Evolutionary conservation across 192 early-diverging fungal species (phyloP), one percentile per base, ranked within the genome.

Genomic region (Coemansia sp.): DNA sequence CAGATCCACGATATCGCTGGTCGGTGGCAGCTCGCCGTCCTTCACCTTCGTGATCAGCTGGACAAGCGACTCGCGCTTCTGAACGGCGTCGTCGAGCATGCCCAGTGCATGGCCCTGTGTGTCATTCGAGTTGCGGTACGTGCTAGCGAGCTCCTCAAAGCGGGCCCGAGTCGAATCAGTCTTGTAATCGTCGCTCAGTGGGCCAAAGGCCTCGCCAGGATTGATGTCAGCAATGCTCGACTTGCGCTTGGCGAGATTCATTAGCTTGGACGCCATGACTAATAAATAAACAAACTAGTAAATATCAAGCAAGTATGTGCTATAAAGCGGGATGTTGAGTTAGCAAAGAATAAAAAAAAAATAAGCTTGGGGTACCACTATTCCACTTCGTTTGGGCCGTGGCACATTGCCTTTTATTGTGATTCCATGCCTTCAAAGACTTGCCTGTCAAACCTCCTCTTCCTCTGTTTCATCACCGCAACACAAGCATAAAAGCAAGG

Each of bases 61-160:
- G 44, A 76, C 23, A 17, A 82, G 15, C 29, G 70, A 70, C 10
- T 62, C 65, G 6, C 63, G 61, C 53, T 70, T 73, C 12, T 70
- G 41, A 4, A 67, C 66, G 32, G 41, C 58, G 14, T 63, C 51
- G 27, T 82, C 79, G 31, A 76, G 64, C 42, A 53, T 61, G 3
- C 63, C 44, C 23, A 76, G 65, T 11, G 61, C 65, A 12, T 42
- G 63, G 44, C 79, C 79, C 14, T 63, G 61, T 15, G 14, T 25
- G 66, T 73, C 79, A 15, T 73, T 46, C 25, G 74, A 57, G 39
- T 31, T 70, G 67, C 79, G 74, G 58, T 82, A 82, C n/a, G 74
- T 76, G 41, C 38, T 63, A 62, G 63, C 74, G 10, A 82, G 79
- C 74, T 82, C 79, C 25, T 82, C 79, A 32, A 82, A 82, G 34